These are phyloP conservation scores for Chalciporus sp. DNA, from an alignment of 1,284 basidiomycete species.

Conservation along the genomic window DNA sequence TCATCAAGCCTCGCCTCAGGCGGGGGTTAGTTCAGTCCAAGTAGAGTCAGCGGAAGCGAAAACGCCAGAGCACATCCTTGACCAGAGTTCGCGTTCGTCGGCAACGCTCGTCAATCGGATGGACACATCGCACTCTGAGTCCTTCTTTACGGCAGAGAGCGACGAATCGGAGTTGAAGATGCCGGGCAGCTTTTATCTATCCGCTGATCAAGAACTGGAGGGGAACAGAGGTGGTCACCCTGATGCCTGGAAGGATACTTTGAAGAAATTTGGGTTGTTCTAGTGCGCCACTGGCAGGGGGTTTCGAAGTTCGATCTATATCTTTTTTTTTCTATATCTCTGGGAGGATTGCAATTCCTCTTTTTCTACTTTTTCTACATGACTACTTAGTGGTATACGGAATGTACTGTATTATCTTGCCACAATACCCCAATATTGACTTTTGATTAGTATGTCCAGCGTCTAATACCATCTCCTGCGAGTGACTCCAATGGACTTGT, in stretches of 20 bases:
- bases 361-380: background rate
- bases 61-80: background rate
- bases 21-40: background rate
- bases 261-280: constrained; percentile 30
- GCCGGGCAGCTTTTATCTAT: constrained; percentile 50
- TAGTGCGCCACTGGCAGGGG: background rate
- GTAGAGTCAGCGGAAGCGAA: constrained; percentile 4
- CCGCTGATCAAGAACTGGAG: constrained; percentile 14
- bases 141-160: constrained; percentile 24
- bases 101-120: background rate
- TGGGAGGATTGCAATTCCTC: background rate
- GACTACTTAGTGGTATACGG: background rate
- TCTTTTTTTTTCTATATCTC: background rate
- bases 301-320: constrained; percentile 8
- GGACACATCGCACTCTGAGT: constrained; percentile 13
- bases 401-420: background rate
- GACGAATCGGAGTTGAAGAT: constrained; percentile 43
- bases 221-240: background rate
- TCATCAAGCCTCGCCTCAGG: background rate
- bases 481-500: background rate
- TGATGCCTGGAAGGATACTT: constrained; percentile 21
- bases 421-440: background rate
- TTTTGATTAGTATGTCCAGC: background rate
- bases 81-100: background rate
- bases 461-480: background rate